These are phyloP conservation scores for Triticum aestivum DNA, from an alignment of 176 grass and related monocot species.

Conservation along the genomic window DNA sequence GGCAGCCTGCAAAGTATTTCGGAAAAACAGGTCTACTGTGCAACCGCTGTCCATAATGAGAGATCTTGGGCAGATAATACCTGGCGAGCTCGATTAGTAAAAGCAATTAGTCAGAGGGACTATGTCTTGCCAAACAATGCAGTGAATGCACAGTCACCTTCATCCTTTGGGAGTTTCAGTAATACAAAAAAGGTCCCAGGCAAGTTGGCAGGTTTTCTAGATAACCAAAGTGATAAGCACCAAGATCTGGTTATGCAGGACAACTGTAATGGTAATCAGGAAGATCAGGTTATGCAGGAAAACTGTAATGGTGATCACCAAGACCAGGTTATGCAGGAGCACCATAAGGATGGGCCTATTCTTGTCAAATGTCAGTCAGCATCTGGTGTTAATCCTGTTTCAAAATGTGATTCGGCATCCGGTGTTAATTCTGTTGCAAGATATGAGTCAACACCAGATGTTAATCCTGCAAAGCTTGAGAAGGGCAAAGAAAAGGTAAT, in stretches of 20 bases:
- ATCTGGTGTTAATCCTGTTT: background rate
- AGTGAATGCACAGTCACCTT: slow-evolving; percentile 21
- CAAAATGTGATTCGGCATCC: slow-evolving; percentile 8
- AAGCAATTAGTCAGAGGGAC: slow-evolving; percentile 37
- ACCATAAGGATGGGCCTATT: slow-evolving; percentile 9
- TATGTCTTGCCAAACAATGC: slow-evolving; percentile 27
- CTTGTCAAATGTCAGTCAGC: slow-evolving; percentile 26
- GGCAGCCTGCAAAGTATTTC: slow-evolving; percentile 30
- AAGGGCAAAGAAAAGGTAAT: slow-evolving; percentile 85
- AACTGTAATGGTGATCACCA: slow-evolving; percentile 16
- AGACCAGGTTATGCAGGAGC: slow-evolving; percentile 18
- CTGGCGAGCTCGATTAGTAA: slow-evolving; percentile 48
- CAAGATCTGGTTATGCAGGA: slow-evolving; percentile 30
- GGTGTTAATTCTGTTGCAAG: slow-evolving; percentile 14
- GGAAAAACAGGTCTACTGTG: slow-evolving; percentile 33
- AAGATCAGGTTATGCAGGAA: slow-evolving; percentile 29
- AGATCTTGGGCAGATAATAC: slow-evolving; percentile 39
- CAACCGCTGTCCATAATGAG: slow-evolving; percentile 31
- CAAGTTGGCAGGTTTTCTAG: slow-evolving; percentile 24
- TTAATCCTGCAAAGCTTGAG: slow-evolving; percentile 35
- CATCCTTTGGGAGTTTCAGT: slow-evolving; percentile 14
- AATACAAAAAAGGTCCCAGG: slow-evolving; percentile 13
- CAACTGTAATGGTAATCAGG: slow-evolving; percentile 3
- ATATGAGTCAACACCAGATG: slow-evolving; percentile 2
- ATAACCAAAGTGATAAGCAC: slow-evolving; percentile 16